A percentile compares a stretch with the other conserved stretches of the same genome.
These are phyloP conservation scores for Saccharomyces pastorianus DNA, from an alignment of 1,139 yeast genomes.

Conservation along the genomic window DNA sequence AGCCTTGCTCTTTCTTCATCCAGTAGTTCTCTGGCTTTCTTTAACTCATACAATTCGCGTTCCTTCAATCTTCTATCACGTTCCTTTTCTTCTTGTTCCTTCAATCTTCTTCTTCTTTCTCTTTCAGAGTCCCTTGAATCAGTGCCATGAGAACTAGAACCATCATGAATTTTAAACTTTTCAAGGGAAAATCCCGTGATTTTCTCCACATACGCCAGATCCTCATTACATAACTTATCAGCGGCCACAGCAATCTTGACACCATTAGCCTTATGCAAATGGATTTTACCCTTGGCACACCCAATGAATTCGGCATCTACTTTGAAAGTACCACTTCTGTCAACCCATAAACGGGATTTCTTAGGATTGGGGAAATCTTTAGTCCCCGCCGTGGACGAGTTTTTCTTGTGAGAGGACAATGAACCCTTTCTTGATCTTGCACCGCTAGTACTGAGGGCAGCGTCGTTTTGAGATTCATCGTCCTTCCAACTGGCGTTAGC, in stretches of 20 bases:
- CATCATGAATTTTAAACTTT: slow-evolving; percentile 37
- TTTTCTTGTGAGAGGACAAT: slow-evolving; percentile 18
- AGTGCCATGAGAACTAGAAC: slow-evolving; percentile 4
- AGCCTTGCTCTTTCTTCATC: slow-evolving; percentile 29
- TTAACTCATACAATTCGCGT: slow-evolving; percentile 28
- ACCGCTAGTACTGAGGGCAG: slow-evolving; percentile 21
- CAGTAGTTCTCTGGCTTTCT: slow-evolving; percentile 31
- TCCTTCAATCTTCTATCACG: slow-evolving; percentile 31
- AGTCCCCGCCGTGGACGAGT: slow-evolving; percentile 20
- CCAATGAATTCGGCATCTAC: slow-evolving; percentile 97
- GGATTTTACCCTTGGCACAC: slow-evolving; percentile 86
- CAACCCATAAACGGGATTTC: slow-evolving; percentile 93
- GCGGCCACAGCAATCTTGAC: slow-evolving; percentile 96
- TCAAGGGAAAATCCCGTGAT: slow-evolving; percentile 75
- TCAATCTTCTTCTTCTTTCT: slow-evolving; percentile 33
- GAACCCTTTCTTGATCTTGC: slow-evolving; percentile 16
- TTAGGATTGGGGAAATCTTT: slow-evolving; percentile 62
- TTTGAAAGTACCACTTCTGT: slow-evolving; percentile 85
- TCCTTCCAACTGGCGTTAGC: slow-evolving; percentile 6
- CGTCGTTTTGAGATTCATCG: slow-evolving; percentile 27
- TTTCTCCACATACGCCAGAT: slow-evolving; percentile 84
- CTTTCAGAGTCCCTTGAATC: slow-evolving; percentile 31
- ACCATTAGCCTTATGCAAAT: slow-evolving; percentile 88
- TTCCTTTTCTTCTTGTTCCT: slow-evolving; percentile 31
- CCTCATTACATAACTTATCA: slow-evolving; percentile 69